Evolutionary conservation across 139 green algal species (phyloP), one percentile per base, ranked within the genome.

Genomic region (Chlamydomonas eustigma): DNA sequence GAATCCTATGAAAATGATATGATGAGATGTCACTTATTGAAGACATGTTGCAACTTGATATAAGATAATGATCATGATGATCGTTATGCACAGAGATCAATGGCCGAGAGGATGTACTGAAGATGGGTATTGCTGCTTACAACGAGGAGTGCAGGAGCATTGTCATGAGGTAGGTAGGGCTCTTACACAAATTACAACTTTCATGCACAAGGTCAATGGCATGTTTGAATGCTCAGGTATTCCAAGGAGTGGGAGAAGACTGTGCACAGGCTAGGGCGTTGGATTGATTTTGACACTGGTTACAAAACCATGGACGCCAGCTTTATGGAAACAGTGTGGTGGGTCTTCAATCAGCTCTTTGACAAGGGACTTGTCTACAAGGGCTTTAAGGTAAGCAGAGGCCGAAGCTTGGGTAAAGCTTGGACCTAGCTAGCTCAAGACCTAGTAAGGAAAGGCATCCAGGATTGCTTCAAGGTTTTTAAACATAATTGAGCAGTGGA

Each of bases 211-310:
- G 44, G 44, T 58, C 12, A 12, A 18, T 70, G 25, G 32, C 8
- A 70, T 34, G 34, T 71, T 39, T 70, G 32, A 63, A 22, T 34
- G 2, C 31, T 2, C 84, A 93, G 92, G 73, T 99, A 98, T 81
- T 93, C 94, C 18, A 84, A 88, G 37, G 95, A 99, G 78, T 99
- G 96, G 96, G 89, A 96, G 81, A 88, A 86, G 68, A 98, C 93
- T 1, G 90, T 99, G 38, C 87, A 85, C 37, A 87, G 96, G n/a
- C 78, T 98, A 37, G 96, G 96, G 0, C 90, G 96, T 36, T 99
- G 96, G 96, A 99, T 99, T 78, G 96, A 99, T 85, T 99, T 99
- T 77, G 78, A 97, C 75, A 97, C 98, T 73, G 96, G 97, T 83
- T 99, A 99, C 91, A 99, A 99, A 82, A 99, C 96, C 1, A 76